These are phyloP conservation scores for Ustilago trichophora DNA, from an alignment of 1,284 basidiomycete species.

Conservation along the genomic window DNA sequence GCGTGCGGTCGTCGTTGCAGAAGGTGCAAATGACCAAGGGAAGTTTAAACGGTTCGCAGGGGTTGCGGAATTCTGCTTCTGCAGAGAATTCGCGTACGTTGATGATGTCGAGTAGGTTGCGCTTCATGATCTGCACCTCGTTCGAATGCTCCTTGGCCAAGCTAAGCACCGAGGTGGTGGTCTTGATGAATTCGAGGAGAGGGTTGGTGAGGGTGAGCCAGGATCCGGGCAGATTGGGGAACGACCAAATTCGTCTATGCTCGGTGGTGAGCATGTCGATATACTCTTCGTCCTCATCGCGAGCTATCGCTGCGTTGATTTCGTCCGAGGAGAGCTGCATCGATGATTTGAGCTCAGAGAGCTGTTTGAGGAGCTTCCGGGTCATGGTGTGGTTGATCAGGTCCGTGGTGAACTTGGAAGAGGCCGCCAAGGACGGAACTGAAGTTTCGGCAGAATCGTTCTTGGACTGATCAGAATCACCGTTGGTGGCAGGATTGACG, in stretches of 20 bases:
- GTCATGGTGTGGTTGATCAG: constrained; percentile 79
- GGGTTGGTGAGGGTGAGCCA: constrained; percentile 78
- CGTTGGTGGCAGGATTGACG: constrained; percentile 1
- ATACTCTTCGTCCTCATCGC: constrained; percentile 71
- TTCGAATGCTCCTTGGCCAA: constrained; percentile 78
- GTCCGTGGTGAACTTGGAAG: constrained; percentile 28
- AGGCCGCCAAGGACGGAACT: constrained; percentile 72
- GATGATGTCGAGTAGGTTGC: constrained; percentile 88
- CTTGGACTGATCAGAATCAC: not conserved
- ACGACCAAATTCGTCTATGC: constrained; percentile 71
- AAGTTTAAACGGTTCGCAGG: constrained; percentile 88
- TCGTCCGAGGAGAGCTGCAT: constrained; percentile 29
- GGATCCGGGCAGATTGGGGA: constrained; percentile 88
- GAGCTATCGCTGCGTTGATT: constrained; percentile 70
- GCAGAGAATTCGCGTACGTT: constrained; percentile 81
- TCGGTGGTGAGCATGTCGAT: constrained; percentile 44
- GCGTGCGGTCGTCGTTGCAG: constrained; percentile 88
- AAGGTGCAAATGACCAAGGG: constrained; percentile 87
- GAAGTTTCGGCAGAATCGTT: constrained; percentile 69
- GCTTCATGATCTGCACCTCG: constrained; percentile 88
- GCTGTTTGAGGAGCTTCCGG: constrained; percentile 78
- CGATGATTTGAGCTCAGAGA: constrained; percentile 72
- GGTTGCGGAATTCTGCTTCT: constrained; percentile 74
- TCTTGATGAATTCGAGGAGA: constrained; percentile 89
- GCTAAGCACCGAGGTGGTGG: constrained; percentile 79